Evolutionary conservation across 2,329 filamentous ascomycete species (phyloP), one percentile per base, ranked within the genome.

Genomic region (Alternaria triticimaculans): DNA sequence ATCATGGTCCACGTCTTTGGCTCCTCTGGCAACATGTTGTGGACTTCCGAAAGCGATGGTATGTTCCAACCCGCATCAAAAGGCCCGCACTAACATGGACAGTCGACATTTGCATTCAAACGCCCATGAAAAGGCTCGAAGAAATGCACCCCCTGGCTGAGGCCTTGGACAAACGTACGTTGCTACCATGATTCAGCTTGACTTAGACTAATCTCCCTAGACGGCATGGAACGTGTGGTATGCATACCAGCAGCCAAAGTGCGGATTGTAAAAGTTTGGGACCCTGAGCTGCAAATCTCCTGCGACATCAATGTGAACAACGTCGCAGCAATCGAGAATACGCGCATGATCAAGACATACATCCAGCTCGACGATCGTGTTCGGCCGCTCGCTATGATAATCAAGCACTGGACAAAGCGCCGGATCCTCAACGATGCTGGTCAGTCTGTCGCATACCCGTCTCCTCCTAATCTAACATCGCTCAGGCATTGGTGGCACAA

Each of bases 261-360:
- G 14, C 95, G 96, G 5, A 99, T 99, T 75, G 96, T 99, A 72
- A 98, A 98, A 84, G 92, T 97, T 60, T 99, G 96, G 94, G 96
- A 99, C 78, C 96, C 96, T 4, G 93, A 97, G 79, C 85, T 97
- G 61, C 85, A 90, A 68, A 85, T 99, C 55, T 92, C 94, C 15
- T 97, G 94, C 80, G 96, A 99, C 78, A 96, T 99, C 91, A 99
- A 99, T 73, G 94, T 99, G 82, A 99, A 99, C 83, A 99, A 98
- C 74, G 96, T 94, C 0, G 82, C 96, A 57, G 96, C 96, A 5
- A 84, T 99, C 65, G 94, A 98, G 80, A 99, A 99, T 76, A 99
- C 96, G 14, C 89, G 94, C 55, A 97, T 99, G 94, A 96, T 99
- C 73, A 93, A 94, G 78, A 97, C 94, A 1, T 99, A 99, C 81